phyloP scores from a whole-genome alignment of 441 rosid genomes.

The Aquilaria agallochum region DNA sequence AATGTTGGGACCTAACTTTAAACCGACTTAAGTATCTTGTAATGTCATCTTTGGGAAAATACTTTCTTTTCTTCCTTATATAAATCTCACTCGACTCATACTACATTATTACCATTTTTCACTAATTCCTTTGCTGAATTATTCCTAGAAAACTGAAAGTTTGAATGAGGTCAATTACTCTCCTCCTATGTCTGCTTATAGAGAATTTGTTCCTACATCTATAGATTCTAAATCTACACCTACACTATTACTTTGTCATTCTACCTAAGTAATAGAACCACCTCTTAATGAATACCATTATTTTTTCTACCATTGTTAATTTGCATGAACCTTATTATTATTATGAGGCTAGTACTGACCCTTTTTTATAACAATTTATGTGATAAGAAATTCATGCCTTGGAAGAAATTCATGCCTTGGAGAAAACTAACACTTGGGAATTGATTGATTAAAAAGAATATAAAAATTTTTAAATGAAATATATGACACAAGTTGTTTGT shows the following conservation, averaged over 20 bases:
- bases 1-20: neutral
- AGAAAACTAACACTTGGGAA: neutral
- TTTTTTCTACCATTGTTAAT: constrained; percentile 1
- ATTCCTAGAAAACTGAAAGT: neutral
- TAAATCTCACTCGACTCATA: neutral
- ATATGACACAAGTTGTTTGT: too few species aligned
- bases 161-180: neutral
- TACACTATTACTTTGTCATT: neutral
- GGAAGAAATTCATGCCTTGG: neutral
- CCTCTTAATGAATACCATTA: neutral
- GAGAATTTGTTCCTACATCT: neutral
- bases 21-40: neutral
- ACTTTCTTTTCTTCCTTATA: neutral
- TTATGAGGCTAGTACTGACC: neutral
- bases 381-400: neutral
- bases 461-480: too few species aligned
- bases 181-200: neutral
- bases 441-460: neutral
- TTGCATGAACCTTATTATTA: neutral
- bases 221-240: neutral
- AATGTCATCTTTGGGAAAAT: neutral
- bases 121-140: neutral
- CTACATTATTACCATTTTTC: neutral
- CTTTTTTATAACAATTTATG: neutral
- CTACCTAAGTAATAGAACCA: neutral